phyloP scores from a whole-genome alignment of 1,284 basidiomycete genomes.

The Cutaneotrichosporon mucoides region DNA sequence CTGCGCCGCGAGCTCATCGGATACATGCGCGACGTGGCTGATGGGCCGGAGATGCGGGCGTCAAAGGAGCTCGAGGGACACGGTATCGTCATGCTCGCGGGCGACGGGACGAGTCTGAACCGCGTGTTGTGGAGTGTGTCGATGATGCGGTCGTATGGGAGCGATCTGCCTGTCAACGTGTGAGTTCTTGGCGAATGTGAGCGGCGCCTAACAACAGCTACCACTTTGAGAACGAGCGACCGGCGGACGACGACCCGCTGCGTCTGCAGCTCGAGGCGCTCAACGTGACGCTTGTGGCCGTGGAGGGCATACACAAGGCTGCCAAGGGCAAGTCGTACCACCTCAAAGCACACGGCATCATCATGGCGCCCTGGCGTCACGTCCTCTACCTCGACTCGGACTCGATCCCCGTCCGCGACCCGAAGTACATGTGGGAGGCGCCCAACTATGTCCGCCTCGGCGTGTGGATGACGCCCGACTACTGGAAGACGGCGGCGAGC shows the following conservation, averaged over 20 bases:
- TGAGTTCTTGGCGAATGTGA: constrained; percentile 13
- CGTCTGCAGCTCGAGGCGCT: constrained; percentile 39
- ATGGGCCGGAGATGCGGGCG: constrained; percentile 13
- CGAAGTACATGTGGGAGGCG: constrained; percentile 50
- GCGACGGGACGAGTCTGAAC: constrained; percentile 52
- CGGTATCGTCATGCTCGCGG: constrained; percentile 53
- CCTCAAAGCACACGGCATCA: constrained; percentile 52
- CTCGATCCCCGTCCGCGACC: constrained; percentile 49
- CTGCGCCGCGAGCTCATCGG: constrained; percentile 45
- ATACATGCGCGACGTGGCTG: constrained; percentile 32
- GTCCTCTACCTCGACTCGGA: constrained; percentile 53
- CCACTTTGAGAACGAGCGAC: constrained; percentile 50
- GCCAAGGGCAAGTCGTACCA: constrained; percentile 50
- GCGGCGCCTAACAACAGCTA: constrained; percentile 28
- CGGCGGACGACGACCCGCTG: constrained; percentile 39
- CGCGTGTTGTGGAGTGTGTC: constrained; percentile 49
- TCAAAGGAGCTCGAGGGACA: constrained; percentile 35
- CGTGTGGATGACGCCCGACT: constrained; percentile 42
- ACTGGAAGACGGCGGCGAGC: constrained; percentile 50
- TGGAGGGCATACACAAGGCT: constrained; percentile 42
- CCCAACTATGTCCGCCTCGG: constrained; percentile 48
- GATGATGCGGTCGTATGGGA: constrained; percentile 45
- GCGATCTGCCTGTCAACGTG: constrained; percentile 48
- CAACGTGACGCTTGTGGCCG: constrained; percentile 46
- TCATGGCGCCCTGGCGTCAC: constrained; percentile 50